Conservation (phyloP, 2,329 filamentous ascomycete genomes). For the Coniochaeta pulveracea region DNA sequence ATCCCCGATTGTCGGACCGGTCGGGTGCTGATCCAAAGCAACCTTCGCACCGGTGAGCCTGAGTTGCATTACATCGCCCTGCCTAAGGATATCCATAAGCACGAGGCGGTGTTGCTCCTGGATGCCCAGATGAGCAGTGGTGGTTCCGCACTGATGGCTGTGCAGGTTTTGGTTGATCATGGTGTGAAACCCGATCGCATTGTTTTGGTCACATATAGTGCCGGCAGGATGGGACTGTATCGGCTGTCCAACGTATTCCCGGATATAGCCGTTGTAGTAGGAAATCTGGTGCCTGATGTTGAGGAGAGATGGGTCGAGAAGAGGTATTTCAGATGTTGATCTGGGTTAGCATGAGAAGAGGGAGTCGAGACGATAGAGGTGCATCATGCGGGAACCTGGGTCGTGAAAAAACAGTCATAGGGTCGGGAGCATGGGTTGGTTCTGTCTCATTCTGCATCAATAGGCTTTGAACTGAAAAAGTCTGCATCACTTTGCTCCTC, state of each 20-base stretch:
- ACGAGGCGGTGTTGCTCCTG: conserved; percentile 74
- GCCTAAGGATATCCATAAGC: conserved; percentile 57
- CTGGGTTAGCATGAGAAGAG: too few relatives aligned
- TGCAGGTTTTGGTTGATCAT: conserved; percentile 90
- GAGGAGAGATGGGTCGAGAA: conserved; percentile 86
- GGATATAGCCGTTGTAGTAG: conserved; percentile 74
- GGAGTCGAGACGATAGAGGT: too few relatives aligned
- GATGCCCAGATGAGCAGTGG: conserved; percentile 94
- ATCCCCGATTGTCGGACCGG: conserved; percentile 89
- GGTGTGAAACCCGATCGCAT: conserved; percentile 77
- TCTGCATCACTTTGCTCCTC: too few relatives aligned
- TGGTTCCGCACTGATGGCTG: conserved; percentile 79
- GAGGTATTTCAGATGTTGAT: conserved; percentile 81
- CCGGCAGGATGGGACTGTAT: conserved; percentile 73
- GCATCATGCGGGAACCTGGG: too few relatives aligned
- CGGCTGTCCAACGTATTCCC: conserved; percentile 83
- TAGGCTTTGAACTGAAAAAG: too few relatives aligned
- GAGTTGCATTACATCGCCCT: conserved; percentile 85
- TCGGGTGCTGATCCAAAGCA: conserved; percentile 82
- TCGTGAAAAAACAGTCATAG: too few relatives aligned
- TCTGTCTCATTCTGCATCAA: too few relatives aligned
- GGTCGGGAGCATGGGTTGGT: too few relatives aligned
- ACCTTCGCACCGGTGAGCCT: conserved; percentile 74
- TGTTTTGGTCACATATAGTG: conserved; percentile 86
- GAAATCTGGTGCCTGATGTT: conserved; percentile 67